These are phyloP conservation scores for Triticum dicoccoides DNA, from an alignment of 176 grass and related monocot genomes.

Conservation along the genomic window DNA sequence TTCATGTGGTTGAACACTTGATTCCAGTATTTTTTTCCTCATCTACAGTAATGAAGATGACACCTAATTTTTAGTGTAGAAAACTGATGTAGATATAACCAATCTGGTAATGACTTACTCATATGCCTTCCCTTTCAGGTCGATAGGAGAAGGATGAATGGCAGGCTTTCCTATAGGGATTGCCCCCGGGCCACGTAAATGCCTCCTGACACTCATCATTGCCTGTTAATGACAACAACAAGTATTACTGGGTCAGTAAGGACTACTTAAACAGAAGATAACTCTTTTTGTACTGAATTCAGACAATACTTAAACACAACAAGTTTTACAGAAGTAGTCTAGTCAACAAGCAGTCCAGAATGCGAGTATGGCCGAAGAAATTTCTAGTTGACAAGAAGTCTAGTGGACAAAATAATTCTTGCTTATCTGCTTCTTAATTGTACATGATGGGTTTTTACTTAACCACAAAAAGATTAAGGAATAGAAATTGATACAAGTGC, in stretches of 20 bases:
- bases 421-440: no score
- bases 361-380: neutral
- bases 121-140: conserved; percentile 72
- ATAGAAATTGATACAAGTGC: neutral
- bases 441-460: no score
- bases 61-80: no score
- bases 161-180: conserved; percentile 56
- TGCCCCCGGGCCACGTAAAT: conserved; percentile 58
- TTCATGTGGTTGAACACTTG: no score
- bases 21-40: no score
- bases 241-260: neutral
- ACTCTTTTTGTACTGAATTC: neutral
- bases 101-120: conserved; percentile 32
- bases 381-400: no score
- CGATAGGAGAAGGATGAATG: conserved; percentile 68
- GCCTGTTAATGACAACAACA: conserved; percentile 27
- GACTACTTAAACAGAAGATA: neutral
- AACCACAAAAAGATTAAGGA: no score
- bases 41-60: no score
- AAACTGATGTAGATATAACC: no score
- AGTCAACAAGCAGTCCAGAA: neutral
- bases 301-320: neutral
- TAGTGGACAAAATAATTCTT: no score
- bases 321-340: neutral
- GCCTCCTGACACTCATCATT: conserved; percentile 67